Evolutionary conservation across 345 rosid genomes (phyloP), one percentile per base, ranked within the genome.

Genomic region (Rhizophora mangle): DNA sequence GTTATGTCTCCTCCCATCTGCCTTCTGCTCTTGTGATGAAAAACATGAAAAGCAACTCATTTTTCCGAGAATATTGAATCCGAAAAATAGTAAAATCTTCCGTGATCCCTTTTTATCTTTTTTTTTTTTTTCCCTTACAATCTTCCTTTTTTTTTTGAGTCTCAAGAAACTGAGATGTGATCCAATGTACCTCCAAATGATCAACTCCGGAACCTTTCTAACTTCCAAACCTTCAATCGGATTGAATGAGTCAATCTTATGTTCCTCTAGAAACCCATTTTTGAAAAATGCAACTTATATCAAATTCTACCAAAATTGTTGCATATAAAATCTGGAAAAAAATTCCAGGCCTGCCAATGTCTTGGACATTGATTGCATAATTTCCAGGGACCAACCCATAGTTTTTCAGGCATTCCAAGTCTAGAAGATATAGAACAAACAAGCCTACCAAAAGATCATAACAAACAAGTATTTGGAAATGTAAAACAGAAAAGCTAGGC

Each of bases 1-100:
- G 32, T 72, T 78, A 6, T 68, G 36, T 31, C 74, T 24, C 58
- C 71, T 79, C 66, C 55, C 81, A 1, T 71, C 27, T 6, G 69
- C 60, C 71, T 79, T 89, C 76, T 80, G 85, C 53, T 82, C 95
- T 2, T 84, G 83, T 39, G 84, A 77, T 47, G 87, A 82, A 67
- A 92, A 95, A 73, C 97, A 95, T 15, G 87, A 72, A 81, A 88
- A 88, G 75, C 97, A 91, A 78, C 85, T 82, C 97, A 94, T 94
- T 68, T 73, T 80, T 59, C 36, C 61, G 52, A 62, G 22, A 39
- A 62, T 31, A 2, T 56, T 56, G 60, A 9, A 56, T 15, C 60
- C 16, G 16, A 24, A 26, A 27, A 22, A 56, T 43, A 7, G 30
- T 3, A 22, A 51, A 22, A 56, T 56, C 18, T 9, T 24, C 60